Evolutionary conservation across 805 yeast species (phyloP), one percentile per base, ranked within the genome.

Genomic region (Metschnikowia shivogae): DNA sequence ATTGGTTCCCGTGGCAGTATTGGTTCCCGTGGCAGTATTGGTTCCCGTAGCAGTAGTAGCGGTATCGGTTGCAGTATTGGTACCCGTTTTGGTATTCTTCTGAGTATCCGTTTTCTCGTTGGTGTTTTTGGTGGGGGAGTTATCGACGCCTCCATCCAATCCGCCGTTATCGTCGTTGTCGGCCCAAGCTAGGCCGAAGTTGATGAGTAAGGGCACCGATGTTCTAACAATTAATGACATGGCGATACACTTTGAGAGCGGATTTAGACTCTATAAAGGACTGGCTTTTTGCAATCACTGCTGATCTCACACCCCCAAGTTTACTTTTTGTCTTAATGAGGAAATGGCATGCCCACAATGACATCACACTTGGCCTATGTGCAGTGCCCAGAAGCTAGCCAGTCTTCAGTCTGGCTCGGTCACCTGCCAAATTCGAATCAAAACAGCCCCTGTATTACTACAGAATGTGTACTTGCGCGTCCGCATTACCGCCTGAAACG

Each of bases 131-230:
- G 17, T 14, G 38, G 37, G 17, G 42, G 37, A 19, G n/a, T 32
- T 17, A 20, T 28, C 31, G 20, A 34, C 43, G 24, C 40, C 40
- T 8, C 31, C 42, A 34, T 32, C 57, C 39, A 53, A 52, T 7
- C 57, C 57, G 11, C 57, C 57, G 34, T 43, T 43, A 29, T 29
- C 32, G 13, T 11, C 13, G 28, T 49, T 42, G 26, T 12, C 34
- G 20, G 54, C 57, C 14, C 43, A 42, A 1, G 48, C 55, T n/a
- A 51, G 34, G 7, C 48, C 55, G 13, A 51, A 14, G 26, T 51
- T 44, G 24, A 49, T 24, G 3, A 47, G 36, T 3, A 44, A 34
- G 8, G 50, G 47, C 6, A 48, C 48, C 10, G 50, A 46, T 10
- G 44, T 44, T 9, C 37, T 33, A 2, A 47, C 36, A 38, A 46